A percentile compares a stretch with the other conserved stretches of the same genome.
Conservation (phyloP, 148 eudicot species). For the Euryodendron excelsum region DNA sequence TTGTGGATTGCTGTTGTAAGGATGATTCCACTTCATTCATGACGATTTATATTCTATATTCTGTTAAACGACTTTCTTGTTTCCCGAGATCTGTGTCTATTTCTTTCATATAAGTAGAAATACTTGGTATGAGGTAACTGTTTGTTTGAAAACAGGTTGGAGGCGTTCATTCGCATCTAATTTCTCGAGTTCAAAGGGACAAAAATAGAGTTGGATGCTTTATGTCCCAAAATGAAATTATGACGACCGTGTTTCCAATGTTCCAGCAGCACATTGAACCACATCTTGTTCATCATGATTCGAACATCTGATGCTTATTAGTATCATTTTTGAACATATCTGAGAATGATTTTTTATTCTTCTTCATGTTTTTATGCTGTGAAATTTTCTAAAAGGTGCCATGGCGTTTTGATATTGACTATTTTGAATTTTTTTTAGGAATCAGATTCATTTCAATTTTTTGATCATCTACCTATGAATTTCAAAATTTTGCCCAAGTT, state of each 20-base stretch:
- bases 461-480: background rate
- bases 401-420: background rate
- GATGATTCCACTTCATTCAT: constrained; percentile 15
- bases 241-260: constrained; percentile 97
- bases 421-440: background rate
- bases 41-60: background rate
- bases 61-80: constrained; percentile 8
- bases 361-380: background rate
- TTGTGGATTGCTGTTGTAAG: constrained; percentile 99
- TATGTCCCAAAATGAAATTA: constrained; percentile 90
- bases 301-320: background rate
- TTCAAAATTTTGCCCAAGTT: background rate
- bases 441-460: background rate
- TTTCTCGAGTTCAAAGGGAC: constrained; percentile 98
- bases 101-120: constrained; percentile 1
- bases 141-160: constrained; percentile 68
- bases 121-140: constrained; percentile 15
- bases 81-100: background rate
- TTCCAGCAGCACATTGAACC: constrained; percentile 99
- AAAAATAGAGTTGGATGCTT: constrained; percentile 82
- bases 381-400: background rate
- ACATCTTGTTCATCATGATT: constrained; percentile 96
- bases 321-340: no score
- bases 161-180: constrained; percentile 95
- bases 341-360: no score